Evolutionary conservation across 495 filamentous ascomycete genomes (phyloP).

Genomic region (Penicillium egyptiacum): DNA sequence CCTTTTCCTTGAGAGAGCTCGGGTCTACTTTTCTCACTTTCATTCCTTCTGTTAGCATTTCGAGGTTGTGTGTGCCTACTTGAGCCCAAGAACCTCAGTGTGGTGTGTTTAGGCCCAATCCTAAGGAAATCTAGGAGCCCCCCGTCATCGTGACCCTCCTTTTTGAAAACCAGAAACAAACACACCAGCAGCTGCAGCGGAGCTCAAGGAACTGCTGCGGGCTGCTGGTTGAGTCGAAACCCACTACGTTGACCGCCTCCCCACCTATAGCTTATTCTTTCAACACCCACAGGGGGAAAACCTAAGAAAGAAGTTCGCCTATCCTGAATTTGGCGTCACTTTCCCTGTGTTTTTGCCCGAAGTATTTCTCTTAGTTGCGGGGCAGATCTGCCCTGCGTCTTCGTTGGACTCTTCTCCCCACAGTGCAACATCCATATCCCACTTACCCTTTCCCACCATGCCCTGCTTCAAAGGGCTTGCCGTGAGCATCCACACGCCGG

Average conservation of each 20-base stretch:
- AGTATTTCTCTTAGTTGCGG: constrained; percentile 8
- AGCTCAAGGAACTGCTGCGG: constrained; percentile 25
- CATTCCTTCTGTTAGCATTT: neutral
- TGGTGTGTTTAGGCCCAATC: neutral
- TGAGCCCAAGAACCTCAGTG: neutral
- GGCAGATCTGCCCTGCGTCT: constrained; percentile 8
- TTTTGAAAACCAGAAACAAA: constrained; percentile 13
- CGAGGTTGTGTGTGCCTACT: neutral
- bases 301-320: constrained; percentile 15
- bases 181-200: constrained; percentile 31
- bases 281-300: constrained; percentile 18
- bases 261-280: constrained; percentile 21
- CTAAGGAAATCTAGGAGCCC: neutral
- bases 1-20: constrained; percentile 17
- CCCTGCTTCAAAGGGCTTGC: constrained; percentile 98
- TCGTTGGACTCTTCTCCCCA: constrained; percentile 14
- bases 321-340: constrained; percentile 9
- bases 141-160: constrained; percentile 16
- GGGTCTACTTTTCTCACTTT: neutral
- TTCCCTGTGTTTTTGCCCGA: neutral
- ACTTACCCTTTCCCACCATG: constrained; percentile 52
- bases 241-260: constrained; percentile 32
- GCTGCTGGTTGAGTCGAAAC: constrained; percentile 28
- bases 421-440: constrained; percentile 8
- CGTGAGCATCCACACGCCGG: constrained; percentile 91